Evolutionary conservation across 805 yeast species (phyloP), one percentile per base, ranked within the genome.

Genomic region (Suhomyces vadensis): DNA sequence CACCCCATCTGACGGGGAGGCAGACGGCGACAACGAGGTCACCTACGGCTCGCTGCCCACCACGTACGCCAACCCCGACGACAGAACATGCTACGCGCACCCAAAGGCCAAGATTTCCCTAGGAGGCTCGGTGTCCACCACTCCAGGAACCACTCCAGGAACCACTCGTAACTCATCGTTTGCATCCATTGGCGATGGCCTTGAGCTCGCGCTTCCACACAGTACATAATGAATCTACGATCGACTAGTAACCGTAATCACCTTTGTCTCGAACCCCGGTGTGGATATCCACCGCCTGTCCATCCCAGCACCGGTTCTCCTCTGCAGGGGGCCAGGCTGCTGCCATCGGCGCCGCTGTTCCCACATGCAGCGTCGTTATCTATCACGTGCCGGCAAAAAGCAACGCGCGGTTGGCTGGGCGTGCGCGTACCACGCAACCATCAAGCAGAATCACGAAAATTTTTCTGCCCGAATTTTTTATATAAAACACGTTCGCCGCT

Each of bases 81-180:
- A 66, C 36, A 51, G 73, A 25, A 62, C 69, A 25, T 68, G 72
- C 50, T 71, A 53, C 47, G 75, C 77, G 3, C 77, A 71, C 51
- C 77, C 77, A 2, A 63, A 69, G 44, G 75, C 75, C 21, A 64
- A 57, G 33, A 61, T 71, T 4, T 53, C 57, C 14, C 49, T 63
- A 31, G 54, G 46, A 3, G 35, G 39, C 52, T 37, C 78, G 60
- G 21, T 65, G 56, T 8, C 26, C 7, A 31, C 27, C 22, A 6
- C 22, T 3, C 24, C 40, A 23, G 4, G 20, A 17, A 20, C 3
- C 20, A 35, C 38, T n/a, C 38, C 19, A 6, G 25, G 40, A 5
- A 37, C 19, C 7, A 35, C 38, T 9, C 38, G 38, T 2, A 37
- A 22, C 31, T 10, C 31, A 10, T 37, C 40, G 20, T 24, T 16